These are phyloP conservation scores for Microthlaspi erraticum DNA, from an alignment of 345 rosid genomes.

Conservation along the genomic window DNA sequence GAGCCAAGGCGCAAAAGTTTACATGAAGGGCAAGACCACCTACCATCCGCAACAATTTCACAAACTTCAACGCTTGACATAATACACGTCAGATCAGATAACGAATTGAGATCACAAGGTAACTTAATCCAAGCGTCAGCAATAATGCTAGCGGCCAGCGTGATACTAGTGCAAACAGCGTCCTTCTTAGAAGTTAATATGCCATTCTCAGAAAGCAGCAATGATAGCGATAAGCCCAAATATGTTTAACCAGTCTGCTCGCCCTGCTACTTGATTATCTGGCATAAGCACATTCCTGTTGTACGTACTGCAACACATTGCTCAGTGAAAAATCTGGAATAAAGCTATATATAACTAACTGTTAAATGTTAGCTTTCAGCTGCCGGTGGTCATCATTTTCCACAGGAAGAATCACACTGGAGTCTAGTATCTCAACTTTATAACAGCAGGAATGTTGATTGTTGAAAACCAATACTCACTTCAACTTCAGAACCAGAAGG, in stretches of 20 bases:
- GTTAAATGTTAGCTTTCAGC: conserved; percentile 63
- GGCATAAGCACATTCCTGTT: conserved; percentile 62
- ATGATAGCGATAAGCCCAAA: conserved; percentile 67
- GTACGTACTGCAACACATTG: conserved; percentile 55
- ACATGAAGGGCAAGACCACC: conserved; percentile 33
- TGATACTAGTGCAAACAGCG: conserved; percentile 40
- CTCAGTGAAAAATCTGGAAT: conserved; percentile 48
- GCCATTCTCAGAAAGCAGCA: conserved; percentile 53
- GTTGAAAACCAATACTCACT: conserved; percentile 84
- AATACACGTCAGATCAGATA: conserved; percentile 53
- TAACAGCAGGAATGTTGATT: conserved; percentile 71
- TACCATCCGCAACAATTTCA: conserved; percentile 75
- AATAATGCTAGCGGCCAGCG: conserved; percentile 57
- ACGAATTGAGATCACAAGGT: conserved; percentile 55
- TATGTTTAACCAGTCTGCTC: conserved; percentile 60
- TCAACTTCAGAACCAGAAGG: conserved; percentile 61
- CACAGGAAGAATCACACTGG: conserved; percentile 61
- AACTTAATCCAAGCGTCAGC: conserved; percentile 84
- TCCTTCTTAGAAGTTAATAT: conserved; percentile 44
- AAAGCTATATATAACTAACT: conserved; percentile 60
- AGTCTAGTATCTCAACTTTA: conserved; percentile 81
- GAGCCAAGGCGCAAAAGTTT: conserved; percentile 12
- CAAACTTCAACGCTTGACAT: conserved; percentile 67
- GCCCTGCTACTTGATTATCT: conserved; percentile 49
- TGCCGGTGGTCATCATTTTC: conserved; percentile 53